Conservation (phyloP, 2,329 filamentous ascomycete species). For the Alternaria arbusti region DNA sequence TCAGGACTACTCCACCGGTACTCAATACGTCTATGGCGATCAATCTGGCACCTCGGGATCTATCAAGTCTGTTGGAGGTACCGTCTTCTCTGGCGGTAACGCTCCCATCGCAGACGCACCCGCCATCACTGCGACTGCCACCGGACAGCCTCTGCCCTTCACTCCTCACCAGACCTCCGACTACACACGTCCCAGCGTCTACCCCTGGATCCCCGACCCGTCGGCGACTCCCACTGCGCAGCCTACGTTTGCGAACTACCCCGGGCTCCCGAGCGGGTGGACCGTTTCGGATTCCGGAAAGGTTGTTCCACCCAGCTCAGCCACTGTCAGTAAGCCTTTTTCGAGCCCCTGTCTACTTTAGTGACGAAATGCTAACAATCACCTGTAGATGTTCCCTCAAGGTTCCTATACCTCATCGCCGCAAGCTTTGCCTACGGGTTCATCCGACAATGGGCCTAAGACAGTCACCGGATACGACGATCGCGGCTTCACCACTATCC, state of each 20-base stretch:
- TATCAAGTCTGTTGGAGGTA: conserved; percentile 80
- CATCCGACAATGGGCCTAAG: conserved; percentile 36
- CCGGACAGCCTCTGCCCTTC: conserved; percentile 71
- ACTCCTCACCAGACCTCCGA: conserved; percentile 65
- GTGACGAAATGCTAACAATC: conserved; percentile 20
- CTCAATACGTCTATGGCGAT: conserved; percentile 81
- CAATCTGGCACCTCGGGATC: conserved; percentile 79
- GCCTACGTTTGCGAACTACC: conserved; percentile 54
- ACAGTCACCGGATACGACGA: conserved; percentile 55
- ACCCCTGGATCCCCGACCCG: conserved; percentile 69
- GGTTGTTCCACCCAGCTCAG: conserved; percentile 74
- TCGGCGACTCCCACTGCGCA: conserved; percentile 59
- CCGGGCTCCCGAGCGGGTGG: conserved; percentile 79
- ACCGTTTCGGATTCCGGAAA: conserved; percentile 79
- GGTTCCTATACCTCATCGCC: conserved; percentile 61
- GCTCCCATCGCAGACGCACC: conserved; percentile 63
- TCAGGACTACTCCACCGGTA: conserved; percentile 92
- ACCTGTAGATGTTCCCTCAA: conserved; percentile 57
- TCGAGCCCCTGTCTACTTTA: conserved; percentile 8
- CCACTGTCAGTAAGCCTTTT: conserved; percentile 67
- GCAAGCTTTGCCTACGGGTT: conserved; percentile 45
- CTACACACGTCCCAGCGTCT: conserved; percentile 50
- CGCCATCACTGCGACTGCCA: conserved; percentile 67
- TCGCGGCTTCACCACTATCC: conserved; percentile 58
- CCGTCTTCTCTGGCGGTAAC: conserved; percentile 68